Conservation (phyloP, 768 basidiomycete species). For the Clitopilus passeckerianus region DNA sequence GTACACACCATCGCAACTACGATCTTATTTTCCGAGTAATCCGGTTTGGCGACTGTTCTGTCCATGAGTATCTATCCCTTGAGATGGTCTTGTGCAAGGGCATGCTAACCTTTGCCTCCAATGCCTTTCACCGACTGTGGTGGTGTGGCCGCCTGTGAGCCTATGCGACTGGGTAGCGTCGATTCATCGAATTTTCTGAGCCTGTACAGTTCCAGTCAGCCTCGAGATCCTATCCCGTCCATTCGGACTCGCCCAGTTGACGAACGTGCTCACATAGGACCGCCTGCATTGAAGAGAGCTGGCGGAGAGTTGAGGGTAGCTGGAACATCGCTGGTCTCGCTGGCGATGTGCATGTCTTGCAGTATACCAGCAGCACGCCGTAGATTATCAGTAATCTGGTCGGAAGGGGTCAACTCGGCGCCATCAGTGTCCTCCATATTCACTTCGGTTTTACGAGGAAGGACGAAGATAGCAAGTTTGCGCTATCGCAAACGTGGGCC, state of each 20-base stretch:
- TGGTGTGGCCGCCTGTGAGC: constrained; percentile 72
- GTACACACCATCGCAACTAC: constrained; percentile 87
- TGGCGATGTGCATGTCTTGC: constrained; percentile 41
- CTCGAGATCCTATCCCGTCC: neutral
- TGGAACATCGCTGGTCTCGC: constrained; percentile 21
- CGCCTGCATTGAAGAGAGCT: constrained; percentile 65
- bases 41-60: constrained; percentile 82
- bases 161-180: constrained; percentile 60
- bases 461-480: neutral
- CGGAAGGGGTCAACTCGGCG: constrained; percentile 21
- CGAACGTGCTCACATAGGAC: constrained; percentile 53
- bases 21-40: constrained; percentile 98
- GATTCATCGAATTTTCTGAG: constrained; percentile 79
- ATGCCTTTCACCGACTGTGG: constrained; percentile 85
- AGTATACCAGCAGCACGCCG: constrained; percentile 47
- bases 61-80: constrained; percentile 2
- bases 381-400: constrained; percentile 39
- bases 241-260: neutral
- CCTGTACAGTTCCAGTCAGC: constrained; percentile 30
- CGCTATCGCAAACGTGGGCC: neutral
- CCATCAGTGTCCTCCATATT: constrained; percentile 18
- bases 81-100: neutral
- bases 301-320: constrained; percentile 42
- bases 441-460: neutral
- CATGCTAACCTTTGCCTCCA: constrained; percentile 70